Base-by-base conservation (phyloP, 371 early-diverging fungal genomes). In the Quaeritorhiza haematococci region DNA sequence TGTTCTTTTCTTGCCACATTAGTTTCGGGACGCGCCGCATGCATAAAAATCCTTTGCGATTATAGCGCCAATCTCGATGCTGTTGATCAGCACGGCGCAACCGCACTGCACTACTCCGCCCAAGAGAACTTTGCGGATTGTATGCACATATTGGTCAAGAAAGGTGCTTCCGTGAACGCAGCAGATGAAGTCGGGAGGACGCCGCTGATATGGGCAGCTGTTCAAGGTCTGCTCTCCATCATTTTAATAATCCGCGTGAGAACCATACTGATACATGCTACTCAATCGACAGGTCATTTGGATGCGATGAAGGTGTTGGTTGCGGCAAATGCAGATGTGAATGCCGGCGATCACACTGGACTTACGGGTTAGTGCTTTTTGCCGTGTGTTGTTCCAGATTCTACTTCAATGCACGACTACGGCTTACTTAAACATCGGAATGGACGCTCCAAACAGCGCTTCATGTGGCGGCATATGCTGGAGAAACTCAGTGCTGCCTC, bases 21-120 rank as follows among this genome's bases (percentile, higher is more conserved):
- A 47, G 48, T 47, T 21, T 10, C 13, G 10, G 48, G 48, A 47
- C 10, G 33, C 33, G 48, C 19, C 21, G 48, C 48, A 17, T 13
- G 48, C 33, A 21, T 32, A 13, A 10, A 21, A 32, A 13, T 47
- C 13, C 48, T 47, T 47, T 47, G 48, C 19, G 48, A 47, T 21
- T 13, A 32, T 10, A 21, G 48, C 17, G 17, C 21, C 17, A 47
- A 47, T 21, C 24, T 47, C 13, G 33, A 47, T 21, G 33, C 21
- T 23, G 21, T 21, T 17, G 48, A 47, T 21, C 13, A 47, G 19
- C 19, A 13, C 33, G 48, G 48, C 19, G 10, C 48, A 47, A 23
- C 48, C 33, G 48, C 48, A 17, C 33, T 47, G 33, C 48, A 47
- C 33, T 47, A 47, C 48, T 10, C 48, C 19, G 48, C 48, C 19